These are phyloP conservation scores for Clarireedia homoeocarpa DNA, from an alignment of 2,329 filamentous ascomycete species.

Conservation along the genomic window DNA sequence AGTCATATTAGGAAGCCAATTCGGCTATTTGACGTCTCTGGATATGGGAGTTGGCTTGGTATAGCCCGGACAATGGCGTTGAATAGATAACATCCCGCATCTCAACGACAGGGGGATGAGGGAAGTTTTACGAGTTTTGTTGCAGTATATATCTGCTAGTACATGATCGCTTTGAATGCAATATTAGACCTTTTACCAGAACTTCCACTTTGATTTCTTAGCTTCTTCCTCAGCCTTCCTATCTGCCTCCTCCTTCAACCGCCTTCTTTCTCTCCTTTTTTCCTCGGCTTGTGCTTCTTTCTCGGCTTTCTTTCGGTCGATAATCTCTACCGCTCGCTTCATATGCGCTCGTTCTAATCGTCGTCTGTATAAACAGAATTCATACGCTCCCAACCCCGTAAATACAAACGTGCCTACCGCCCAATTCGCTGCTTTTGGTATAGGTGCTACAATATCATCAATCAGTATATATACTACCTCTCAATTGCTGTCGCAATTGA, in stretches of 20 bases:
- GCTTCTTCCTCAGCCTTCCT: background rate
- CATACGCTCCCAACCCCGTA: conserved; percentile 65
- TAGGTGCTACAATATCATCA: conserved; percentile 36
- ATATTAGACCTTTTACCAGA: background rate
- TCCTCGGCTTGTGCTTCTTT: conserved; percentile 42
- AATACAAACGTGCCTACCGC: conserved; percentile 71
- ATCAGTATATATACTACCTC: background rate
- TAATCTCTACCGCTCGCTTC: conserved; percentile 76
- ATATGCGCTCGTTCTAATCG: conserved; percentile 73
- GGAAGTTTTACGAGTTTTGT: background rate
- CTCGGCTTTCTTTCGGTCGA: conserved; percentile 64
- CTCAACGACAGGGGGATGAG: background rate
- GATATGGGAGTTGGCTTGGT: background rate
- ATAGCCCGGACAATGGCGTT: background rate
- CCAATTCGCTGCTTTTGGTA: conserved; percentile 72
- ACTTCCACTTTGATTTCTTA: background rate
- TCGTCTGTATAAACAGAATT: conserved; percentile 73
- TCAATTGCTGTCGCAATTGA: background rate
- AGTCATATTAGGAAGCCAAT: background rate
- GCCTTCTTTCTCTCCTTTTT: conserved; percentile 35
- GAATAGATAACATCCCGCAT: background rate
- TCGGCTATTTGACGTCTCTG: too few relatives aligned
- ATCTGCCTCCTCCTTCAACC: conserved; percentile 35
- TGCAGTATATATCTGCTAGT: background rate
- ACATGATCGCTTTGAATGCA: background rate